A percentile compares a stretch with the other conserved stretches of the same genome.
These are phyloP conservation scores for Carex cristatella DNA, from an alignment of 176 grass and related monocot genomes.

Conservation along the genomic window DNA sequence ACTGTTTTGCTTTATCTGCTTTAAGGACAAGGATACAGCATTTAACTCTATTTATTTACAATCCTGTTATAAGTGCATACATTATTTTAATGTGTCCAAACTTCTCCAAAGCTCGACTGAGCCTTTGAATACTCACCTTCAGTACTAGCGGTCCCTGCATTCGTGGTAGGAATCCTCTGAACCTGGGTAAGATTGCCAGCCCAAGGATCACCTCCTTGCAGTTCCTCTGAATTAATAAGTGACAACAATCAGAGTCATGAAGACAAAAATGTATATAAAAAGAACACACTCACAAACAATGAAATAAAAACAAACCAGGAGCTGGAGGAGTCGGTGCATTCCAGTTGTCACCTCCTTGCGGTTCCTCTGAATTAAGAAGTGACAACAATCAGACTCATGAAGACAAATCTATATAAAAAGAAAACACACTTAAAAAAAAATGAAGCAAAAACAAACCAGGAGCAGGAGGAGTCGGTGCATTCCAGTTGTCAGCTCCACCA, in stretches of 20 bases:
- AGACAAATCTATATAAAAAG: constrained; percentile 2
- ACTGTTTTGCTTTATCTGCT: constrained; percentile 20
- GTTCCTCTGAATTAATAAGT: not conserved
- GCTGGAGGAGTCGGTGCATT: too few species aligned
- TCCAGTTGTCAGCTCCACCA: constrained; percentile 12
- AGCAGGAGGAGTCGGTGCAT: constrained; percentile 9
- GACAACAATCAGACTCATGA: constrained; percentile 14
- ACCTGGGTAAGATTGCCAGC: not conserved
- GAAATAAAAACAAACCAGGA: too few species aligned
- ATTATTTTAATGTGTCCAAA: not conserved
- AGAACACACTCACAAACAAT: not conserved
- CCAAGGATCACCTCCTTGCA: constrained; percentile 6
- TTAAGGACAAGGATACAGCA: not conserved
- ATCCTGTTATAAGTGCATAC: not conserved
- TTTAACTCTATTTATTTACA: not conserved
- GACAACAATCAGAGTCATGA: constrained; percentile 7
- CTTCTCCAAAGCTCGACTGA: not conserved
- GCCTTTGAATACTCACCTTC: constrained; percentile 8
- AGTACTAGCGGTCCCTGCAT: not conserved
- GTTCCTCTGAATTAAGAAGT: not conserved
- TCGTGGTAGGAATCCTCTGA: not conserved
- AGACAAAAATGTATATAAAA: constrained; percentile 4
- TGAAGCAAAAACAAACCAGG: constrained; percentile 18
- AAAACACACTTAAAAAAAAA: not conserved
- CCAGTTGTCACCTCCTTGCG: not conserved